phyloP scores from a whole-genome alignment of 345 rosid species.

The Dipteronia sinensis region DNA sequence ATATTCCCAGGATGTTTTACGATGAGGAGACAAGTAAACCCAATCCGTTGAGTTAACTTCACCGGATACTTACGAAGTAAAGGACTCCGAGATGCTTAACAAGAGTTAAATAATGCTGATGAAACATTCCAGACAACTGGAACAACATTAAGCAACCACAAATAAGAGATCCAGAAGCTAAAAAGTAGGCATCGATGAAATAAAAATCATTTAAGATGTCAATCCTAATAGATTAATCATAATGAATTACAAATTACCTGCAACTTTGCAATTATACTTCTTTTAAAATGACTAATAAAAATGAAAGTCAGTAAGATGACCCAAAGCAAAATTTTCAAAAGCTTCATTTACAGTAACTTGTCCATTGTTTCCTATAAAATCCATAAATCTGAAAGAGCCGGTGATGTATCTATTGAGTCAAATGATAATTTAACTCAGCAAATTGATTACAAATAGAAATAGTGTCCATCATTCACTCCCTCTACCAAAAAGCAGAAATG shows the following conservation, averaged over 20 bases:
- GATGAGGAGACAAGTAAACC: slow-evolving; percentile 86
- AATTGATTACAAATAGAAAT: background rate
- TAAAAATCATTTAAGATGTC: background rate
- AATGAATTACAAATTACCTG: background rate
- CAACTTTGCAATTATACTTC: background rate
- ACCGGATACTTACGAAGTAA: slow-evolving; percentile 82
- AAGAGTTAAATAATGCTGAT: slow-evolving; percentile 59
- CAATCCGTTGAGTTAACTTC: slow-evolving; percentile 86
- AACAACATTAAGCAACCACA: slow-evolving; percentile 56
- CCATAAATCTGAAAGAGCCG: background rate
- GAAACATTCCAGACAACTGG: slow-evolving; percentile 58
- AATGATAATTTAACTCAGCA: background rate
- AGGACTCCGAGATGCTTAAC: slow-evolving; percentile 65
- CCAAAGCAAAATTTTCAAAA: background rate
- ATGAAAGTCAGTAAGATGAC: background rate
- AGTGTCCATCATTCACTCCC: too few relatives aligned
- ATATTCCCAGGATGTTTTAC: slow-evolving; percentile 20
- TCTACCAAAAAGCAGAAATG: too few relatives aligned
- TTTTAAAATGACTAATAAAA: background rate
- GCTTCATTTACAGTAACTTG: background rate
- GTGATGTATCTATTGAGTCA: background rate
- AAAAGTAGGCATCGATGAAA: background rate
- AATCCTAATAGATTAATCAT: background rate
- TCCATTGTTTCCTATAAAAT: background rate
- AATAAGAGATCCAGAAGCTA: slow-evolving; percentile 23